Conservation (phyloP, 345 rosid genomes). For the Sapria himalayana region DNA sequence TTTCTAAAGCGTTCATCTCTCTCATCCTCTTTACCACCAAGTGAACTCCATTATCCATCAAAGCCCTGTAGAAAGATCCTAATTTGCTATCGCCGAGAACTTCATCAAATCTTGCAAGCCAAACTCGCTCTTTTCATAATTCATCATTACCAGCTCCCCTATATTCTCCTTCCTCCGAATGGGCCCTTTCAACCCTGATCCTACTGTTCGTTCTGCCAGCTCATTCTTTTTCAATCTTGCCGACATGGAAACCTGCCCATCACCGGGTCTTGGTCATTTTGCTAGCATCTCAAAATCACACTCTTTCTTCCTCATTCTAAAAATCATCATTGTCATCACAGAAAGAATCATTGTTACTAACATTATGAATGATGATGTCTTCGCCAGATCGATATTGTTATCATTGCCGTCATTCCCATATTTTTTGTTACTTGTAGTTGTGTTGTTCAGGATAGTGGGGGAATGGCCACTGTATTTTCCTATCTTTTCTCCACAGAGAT, state of each 20-base stretch:
- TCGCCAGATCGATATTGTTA: background rate
- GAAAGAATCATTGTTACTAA: too few relatives aligned
- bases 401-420: background rate
- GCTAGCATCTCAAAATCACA: conserved; percentile 26
- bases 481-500: conserved; percentile 37
- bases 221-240: too few relatives aligned
- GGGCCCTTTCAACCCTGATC: background rate
- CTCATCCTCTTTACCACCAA: conserved; percentile 82
- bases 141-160: conserved; percentile 37
- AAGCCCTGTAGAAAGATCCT: conserved; percentile 84
- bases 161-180: conserved; percentile 8
- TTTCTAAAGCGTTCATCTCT: conserved; percentile 43
- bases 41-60: conserved; percentile 37
- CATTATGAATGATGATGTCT: too few relatives aligned
- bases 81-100: conserved; percentile 68
- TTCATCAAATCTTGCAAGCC: conserved; percentile 72
- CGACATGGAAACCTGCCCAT: conserved; percentile 17
- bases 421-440: background rate
- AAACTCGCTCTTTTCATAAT: conserved; percentile 38
- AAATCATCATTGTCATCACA: background rate
- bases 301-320: conserved; percentile 3
- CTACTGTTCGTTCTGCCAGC: conserved; percentile 17
- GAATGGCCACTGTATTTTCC: conserved; percentile 17
- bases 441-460: background rate
- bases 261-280: conserved; percentile 18